Evolutionary conservation across 2,329 filamentous ascomycete genomes (phyloP).

Genomic region (Celoporthe dispersa): DNA sequence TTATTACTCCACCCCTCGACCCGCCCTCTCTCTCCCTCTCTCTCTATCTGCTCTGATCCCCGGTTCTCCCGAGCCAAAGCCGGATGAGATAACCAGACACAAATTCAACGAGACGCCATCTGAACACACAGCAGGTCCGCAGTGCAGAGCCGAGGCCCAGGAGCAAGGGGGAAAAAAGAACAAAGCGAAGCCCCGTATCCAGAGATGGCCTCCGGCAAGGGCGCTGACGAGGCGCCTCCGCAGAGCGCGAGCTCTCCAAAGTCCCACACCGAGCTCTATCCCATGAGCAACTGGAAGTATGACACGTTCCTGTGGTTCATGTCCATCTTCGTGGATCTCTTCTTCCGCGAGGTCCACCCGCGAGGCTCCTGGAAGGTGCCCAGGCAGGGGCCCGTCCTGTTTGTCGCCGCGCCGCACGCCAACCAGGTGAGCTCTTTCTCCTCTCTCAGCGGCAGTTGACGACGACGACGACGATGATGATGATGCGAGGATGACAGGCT

Average conservation of each 20-base stretch:
- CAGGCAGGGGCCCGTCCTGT: constrained; percentile 83
- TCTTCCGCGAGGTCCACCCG: constrained; percentile 97
- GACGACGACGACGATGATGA: too few relatives aligned
- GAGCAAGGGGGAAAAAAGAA: neutral
- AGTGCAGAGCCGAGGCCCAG: neutral
- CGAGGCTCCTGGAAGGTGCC: constrained; percentile 95
- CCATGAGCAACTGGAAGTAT: constrained; percentile 76
- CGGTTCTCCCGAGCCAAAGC: neutral
- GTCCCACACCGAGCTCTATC: constrained; percentile 60
- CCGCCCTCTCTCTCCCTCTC: neutral
- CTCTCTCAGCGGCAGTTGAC: too few relatives aligned
- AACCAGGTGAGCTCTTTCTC: constrained; percentile 70
- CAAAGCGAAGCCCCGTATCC: neutral
- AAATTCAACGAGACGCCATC: too few relatives aligned
- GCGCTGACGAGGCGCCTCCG: constrained; percentile 29
- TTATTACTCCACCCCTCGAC: neutral
- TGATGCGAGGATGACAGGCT: constrained; percentile 16
- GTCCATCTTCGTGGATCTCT: constrained; percentile 87
- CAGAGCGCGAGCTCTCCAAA: constrained; percentile 36
- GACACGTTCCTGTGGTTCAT: constrained; percentile 78
- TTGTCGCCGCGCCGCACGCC: constrained; percentile 95
- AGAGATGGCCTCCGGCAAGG: neutral
- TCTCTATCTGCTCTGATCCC: too few relatives aligned
- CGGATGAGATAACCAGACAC: neutral
- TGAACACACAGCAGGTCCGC: neutral